Conservation (phyloP, 2,329 filamentous ascomycete species). For the Calonectria honghensis region DNA sequence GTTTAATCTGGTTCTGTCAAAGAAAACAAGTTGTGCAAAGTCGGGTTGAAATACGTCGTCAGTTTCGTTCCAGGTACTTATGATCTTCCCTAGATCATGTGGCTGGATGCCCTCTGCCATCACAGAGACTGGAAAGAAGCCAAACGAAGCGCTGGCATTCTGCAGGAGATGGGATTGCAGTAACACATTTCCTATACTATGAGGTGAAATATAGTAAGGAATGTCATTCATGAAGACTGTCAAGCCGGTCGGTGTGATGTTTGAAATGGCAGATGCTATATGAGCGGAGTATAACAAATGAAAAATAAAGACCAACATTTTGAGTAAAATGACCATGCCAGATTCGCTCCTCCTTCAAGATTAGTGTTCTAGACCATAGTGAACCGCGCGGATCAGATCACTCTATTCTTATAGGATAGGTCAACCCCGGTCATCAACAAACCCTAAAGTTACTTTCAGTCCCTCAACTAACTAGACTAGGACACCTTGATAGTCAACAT, state of each 20-base stretch:
- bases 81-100: not conserved
- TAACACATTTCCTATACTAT: not conserved
- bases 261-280: not conserved
- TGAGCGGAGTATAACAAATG: not conserved
- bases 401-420: not conserved
- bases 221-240: not conserved
- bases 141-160: not conserved
- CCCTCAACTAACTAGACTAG: not conserved
- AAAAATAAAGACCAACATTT: not conserved
- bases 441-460: not conserved
- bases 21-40: not conserved
- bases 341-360: not conserved
- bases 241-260: not conserved
- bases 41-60: conserved; percentile 4
- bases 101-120: not conserved
- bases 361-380: not conserved
- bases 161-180: not conserved
- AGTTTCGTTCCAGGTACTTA: not conserved
- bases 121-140: not conserved
- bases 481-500: not conserved
- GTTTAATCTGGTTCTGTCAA: not conserved
- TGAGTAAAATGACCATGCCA: not conserved
- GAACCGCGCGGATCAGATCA: not conserved
- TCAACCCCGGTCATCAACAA: not conserved
- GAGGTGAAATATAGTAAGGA: not conserved